A percentile compares a stretch with the other conserved stretches of the same genome.
phyloP scores from a whole-genome alignment of 768 basidiomycete genomes.

The Trametes elegans region DNA sequence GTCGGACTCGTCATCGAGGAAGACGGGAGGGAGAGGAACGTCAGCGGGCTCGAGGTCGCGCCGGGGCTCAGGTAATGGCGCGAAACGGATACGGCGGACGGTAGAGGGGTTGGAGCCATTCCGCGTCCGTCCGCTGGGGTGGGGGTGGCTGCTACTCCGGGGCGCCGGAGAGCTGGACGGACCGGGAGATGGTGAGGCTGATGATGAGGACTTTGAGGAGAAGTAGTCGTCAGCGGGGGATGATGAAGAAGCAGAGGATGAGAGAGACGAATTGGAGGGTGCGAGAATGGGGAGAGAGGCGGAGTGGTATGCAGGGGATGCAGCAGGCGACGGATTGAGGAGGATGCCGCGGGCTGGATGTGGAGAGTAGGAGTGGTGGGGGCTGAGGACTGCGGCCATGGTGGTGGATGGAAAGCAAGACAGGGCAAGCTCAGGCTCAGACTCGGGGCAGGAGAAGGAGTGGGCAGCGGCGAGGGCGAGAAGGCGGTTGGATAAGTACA shows the following conservation, averaged over 20 bases:
- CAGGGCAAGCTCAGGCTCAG: no score
- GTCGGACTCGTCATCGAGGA: conserved; percentile 27
- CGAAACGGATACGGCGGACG: conserved; percentile 64
- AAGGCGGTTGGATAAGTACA: conserved; percentile 12
- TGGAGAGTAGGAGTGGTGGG: conserved; percentile 10
- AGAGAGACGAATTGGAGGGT: conserved; percentile 26
- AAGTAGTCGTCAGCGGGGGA: conserved; percentile 26
- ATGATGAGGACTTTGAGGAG: conserved; percentile 19
- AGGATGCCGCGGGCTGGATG: conserved; percentile 29
- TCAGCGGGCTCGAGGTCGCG: conserved; percentile 42
- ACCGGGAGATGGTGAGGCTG: conserved; percentile 10
- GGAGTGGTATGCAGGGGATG: conserved; percentile 24
- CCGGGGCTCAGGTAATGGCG: conserved; percentile 79
- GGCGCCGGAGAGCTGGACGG: conserved; percentile 1
- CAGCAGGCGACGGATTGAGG: conserved; percentile 30
- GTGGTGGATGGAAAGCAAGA: conserved; percentile 3
- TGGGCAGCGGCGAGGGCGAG: conserved; percentile 8
- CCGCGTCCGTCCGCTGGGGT: conserved; percentile 12
- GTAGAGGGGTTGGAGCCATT: conserved; percentile 16
- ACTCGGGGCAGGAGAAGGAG: neutral
- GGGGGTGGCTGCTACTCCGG: conserved; percentile 1
- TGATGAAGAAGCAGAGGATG: conserved; percentile 28
- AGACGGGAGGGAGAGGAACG: conserved; percentile 33
- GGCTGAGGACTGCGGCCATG: conserved; percentile 23
- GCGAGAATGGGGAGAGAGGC: conserved; percentile 24